phyloP scores from a whole-genome alignment of 768 basidiomycete species.

The Serendipita sp. region DNA sequence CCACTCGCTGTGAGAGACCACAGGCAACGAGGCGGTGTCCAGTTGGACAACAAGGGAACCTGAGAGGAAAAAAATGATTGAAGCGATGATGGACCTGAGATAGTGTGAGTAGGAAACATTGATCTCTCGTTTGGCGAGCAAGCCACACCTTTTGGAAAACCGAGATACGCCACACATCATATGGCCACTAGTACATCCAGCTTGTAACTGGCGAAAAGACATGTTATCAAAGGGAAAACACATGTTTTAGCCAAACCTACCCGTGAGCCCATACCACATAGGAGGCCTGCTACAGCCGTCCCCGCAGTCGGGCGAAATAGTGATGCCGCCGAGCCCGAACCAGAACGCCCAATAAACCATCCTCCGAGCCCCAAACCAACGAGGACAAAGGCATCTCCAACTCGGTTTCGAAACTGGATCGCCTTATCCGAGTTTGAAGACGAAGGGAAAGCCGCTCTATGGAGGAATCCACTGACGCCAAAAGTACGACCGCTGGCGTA shows the following conservation, averaged over 20 bases:
- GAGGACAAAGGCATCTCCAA: too few relatives aligned
- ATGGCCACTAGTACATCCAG: constrained; percentile 48
- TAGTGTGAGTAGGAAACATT: constrained; percentile 3
- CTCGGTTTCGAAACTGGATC: too few relatives aligned
- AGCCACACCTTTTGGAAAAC: constrained; percentile 34
- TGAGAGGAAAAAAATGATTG: constrained; percentile 35
- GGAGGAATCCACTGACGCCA: constrained; percentile 47
- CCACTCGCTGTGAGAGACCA: constrained; percentile 24
- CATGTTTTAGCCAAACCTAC: background rate
- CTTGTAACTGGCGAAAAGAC: constrained; percentile 25
- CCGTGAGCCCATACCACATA: constrained; percentile 44
- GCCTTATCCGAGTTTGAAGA: background rate
- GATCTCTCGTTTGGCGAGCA: background rate
- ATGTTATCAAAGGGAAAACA: background rate
- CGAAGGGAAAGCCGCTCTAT: constrained; percentile 15
- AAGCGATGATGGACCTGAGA: constrained; percentile 38
- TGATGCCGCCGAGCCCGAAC: too few relatives aligned
- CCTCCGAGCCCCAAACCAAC: too few relatives aligned
- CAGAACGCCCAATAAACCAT: too few relatives aligned
- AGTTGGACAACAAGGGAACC: constrained; percentile 22
- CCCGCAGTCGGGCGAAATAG: background rate
- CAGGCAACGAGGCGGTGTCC: constrained; percentile 18
- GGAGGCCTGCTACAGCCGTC: constrained; percentile 29
- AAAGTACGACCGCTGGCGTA: constrained; percentile 40
- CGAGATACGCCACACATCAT: constrained; percentile 48